Percentiles rank a stretch among this genome's conserved stretches.
phyloP scores from a whole-genome alignment of 2,329 filamentous ascomycete genomes.

The Fusarium tricinctum region DNA sequence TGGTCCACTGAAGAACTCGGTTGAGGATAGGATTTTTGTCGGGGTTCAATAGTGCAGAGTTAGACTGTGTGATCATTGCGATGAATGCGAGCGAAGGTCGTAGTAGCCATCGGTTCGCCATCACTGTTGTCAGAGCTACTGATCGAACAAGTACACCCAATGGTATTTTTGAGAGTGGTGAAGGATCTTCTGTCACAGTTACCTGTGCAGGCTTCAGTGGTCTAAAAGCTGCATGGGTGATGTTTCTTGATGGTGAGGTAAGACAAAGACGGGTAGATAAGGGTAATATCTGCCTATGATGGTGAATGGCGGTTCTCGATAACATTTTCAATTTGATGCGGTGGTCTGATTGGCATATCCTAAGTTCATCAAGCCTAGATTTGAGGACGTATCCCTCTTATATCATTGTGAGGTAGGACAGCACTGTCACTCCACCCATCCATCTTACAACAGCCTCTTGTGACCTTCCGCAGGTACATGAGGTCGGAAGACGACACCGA shows the following conservation, averaged over 20 bases:
- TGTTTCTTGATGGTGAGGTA: background rate
- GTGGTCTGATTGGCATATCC: background rate
- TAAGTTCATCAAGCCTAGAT: fast-evolving
- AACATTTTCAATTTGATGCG: conserved; percentile 18
- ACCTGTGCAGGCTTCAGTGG: conserved; percentile 11
- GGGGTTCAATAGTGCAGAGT: conserved; percentile 58
- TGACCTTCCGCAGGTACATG: background rate
- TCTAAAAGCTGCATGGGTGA: conserved; percentile 20
- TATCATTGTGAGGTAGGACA: background rate
- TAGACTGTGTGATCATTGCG: conserved; percentile 46
- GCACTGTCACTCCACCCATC: background rate
- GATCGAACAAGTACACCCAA: conserved; percentile 46
- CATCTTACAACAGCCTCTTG: background rate
- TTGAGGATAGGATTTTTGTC: conserved; percentile 58
- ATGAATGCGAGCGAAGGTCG: conserved; percentile 47
- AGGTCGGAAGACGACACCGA: conserved; percentile 23
- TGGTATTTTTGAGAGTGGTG: conserved; percentile 43
- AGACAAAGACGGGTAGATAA: background rate
- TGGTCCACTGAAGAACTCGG: conserved; percentile 59
- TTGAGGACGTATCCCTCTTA: background rate
- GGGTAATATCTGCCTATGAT: background rate
- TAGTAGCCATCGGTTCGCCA: conserved; percentile 47
- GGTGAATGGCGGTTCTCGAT: background rate
- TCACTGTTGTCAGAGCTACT: conserved; percentile 47
- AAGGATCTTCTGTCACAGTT: background rate